These are phyloP conservation scores for Colletotrichum euphorbiae DNA, from an alignment of 2,329 filamentous ascomycete species.

Conservation along the genomic window DNA sequence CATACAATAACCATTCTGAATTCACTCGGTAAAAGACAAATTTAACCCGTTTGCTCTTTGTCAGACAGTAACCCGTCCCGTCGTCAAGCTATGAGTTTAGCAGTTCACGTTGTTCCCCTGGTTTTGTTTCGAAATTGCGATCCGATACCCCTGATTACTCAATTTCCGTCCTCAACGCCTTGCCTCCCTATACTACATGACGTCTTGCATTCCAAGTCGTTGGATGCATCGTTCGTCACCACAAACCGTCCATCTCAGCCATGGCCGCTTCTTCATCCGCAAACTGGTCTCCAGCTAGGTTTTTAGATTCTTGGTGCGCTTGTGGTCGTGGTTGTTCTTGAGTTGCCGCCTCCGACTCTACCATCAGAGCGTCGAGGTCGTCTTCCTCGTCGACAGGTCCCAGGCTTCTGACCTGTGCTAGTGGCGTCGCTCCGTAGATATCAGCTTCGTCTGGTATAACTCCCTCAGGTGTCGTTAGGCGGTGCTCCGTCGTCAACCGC, in stretches of 20 bases:
- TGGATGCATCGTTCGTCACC: slow-evolving; percentile 49
- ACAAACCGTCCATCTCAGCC: slow-evolving; percentile 70
- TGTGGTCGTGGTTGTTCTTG: slow-evolving; percentile 38
- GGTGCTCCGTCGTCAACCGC: slow-evolving; percentile 50
- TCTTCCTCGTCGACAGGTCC: slow-evolving; percentile 45
- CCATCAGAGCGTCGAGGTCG: slow-evolving; percentile 59
- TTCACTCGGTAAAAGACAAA: no score
- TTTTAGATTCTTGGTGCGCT: background rate
- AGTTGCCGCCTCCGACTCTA: slow-evolving; percentile 49
- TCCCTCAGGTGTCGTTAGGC: slow-evolving; percentile 48
- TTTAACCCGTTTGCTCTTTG: no score
- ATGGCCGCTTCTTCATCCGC: slow-evolving; percentile 76
- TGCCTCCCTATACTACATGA: background rate
- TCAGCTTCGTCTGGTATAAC: slow-evolving; percentile 61
- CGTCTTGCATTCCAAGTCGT: no score
- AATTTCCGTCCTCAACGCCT: background rate
- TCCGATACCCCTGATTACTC: no score
- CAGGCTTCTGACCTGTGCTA: slow-evolving; percentile 21
- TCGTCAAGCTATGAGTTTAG: no score
- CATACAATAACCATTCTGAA: no score
- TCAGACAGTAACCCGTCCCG: no score
- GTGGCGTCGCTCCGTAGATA: slow-evolving; percentile 67
- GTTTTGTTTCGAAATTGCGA: no score
- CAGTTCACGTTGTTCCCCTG: no score
- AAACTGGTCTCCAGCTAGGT: slow-evolving; percentile 54